Evolutionary conservation across 495 filamentous ascomycete species (phyloP), one percentile per base, ranked within the genome.

Genomic region (Durotheca rogersii): DNA sequence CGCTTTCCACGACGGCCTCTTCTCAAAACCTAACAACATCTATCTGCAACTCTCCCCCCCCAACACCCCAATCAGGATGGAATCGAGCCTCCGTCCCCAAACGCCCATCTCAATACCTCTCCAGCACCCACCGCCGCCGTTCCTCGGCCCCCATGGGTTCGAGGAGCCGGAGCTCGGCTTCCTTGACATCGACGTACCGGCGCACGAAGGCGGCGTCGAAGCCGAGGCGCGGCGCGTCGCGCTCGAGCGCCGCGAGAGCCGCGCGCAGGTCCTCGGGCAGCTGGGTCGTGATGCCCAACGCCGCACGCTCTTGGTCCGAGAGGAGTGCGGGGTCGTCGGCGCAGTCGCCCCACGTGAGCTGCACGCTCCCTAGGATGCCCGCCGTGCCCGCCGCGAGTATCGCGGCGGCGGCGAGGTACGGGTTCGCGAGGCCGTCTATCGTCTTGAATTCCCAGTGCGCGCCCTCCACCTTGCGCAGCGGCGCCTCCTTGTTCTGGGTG

Each of bases 401-500:
- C 0, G 85, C 85, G 9, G 82, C 80, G 2, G 86, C 51, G 2
- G 78, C 83, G 0, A 90, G 65, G 58, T 89, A 90, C 38, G 83
- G 77, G 56, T 90, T 92, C 3, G 87, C 81, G 12, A 87, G 53
- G 0, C 87, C 88, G 65, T 90, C 88, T 15, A 88, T 53, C 52
- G 74, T 73, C 59, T 84, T 82, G 6, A 92, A 23, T 64, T 90
- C 88, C 79, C 86, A 90, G 58, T 87, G 82, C 17, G 76, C 75
- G 11, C 64, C 71, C 40, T 71, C 73, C 37, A 87, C 75, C 46
- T 79, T 80, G 14, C 88, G 71, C 18, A 92, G 67, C 4, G 87
- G 75, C 5, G 78, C 72, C 67, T 90, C 87, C 14, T 84, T 79
- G 60, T 90, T 90, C 62, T 90, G 78, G 34, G 81, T 85, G 9